phyloP scores from a whole-genome alignment of 2,329 filamentous ascomycete species.

The Pseudocercospora ulei region DNA sequence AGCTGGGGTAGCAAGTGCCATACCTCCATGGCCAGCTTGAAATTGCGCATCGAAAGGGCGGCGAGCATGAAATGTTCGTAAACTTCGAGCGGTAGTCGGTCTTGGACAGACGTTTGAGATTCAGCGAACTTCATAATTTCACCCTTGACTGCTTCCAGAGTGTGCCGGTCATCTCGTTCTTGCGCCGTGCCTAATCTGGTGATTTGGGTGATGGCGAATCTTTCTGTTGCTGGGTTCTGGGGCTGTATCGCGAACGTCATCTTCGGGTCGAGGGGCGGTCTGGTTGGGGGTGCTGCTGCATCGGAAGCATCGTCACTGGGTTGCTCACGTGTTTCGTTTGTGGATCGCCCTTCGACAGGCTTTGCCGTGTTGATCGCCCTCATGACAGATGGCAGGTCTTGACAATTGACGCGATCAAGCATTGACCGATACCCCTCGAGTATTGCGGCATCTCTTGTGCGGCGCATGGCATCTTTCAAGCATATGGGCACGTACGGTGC shows the following conservation, averaged over 20 bases:
- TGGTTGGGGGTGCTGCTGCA: neutral
- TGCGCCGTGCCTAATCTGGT: conserved; percentile 12
- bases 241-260: neutral
- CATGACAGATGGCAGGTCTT: conserved; percentile 5
- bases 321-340: neutral
- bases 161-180: conserved; percentile 9
- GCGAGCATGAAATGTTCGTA: conserved; percentile 41
- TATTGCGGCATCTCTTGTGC: neutral
- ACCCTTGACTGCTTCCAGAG: conserved; percentile 1
- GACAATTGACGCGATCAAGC: conserved; percentile 8
- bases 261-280: neutral
- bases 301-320: neutral
- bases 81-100: conserved; percentile 23
- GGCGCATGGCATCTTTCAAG: neutral
- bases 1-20: conserved; percentile 50
- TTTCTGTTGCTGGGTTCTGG: conserved; percentile 7
- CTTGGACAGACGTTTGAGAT: neutral
- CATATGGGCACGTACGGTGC: neutral
- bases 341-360: neutral
- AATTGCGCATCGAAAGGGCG: conserved; percentile 40
- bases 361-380: neutral
- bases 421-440: conserved; percentile 2
- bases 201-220: conserved; percentile 12
- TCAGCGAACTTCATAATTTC: neutral
- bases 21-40: conserved; percentile 43